These are phyloP conservation scores for Pythium rishiriense DNA, from an alignment of 352 stramenopile genomes.

Conservation along the genomic window DNA sequence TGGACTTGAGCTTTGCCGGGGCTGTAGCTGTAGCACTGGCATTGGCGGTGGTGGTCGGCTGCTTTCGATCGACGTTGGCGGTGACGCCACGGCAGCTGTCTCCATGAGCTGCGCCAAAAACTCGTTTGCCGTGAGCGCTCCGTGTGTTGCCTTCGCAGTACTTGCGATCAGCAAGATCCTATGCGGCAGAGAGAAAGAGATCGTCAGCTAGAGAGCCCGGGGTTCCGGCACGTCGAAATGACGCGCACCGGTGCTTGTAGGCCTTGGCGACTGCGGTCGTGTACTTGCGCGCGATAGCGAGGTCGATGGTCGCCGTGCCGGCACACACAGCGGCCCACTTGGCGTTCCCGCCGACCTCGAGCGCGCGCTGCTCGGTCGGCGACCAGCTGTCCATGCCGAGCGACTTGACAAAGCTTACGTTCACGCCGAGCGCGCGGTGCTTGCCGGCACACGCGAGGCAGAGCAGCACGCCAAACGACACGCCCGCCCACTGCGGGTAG, in stretches of 20 bases:
- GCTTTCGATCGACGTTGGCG: slow-evolving; percentile 4
- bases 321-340: slow-evolving; percentile 80
- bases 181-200: not conserved
- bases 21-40: not conserved
- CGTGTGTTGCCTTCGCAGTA: slow-evolving; percentile 1
- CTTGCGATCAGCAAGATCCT: slow-evolving; percentile 29
- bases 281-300: slow-evolving; percentile 65
- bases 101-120: slow-evolving; percentile 35
- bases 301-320: slow-evolving; percentile 42
- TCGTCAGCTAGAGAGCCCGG: not conserved
- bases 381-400: slow-evolving; percentile 80
- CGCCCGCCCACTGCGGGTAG: slow-evolving; percentile 80
- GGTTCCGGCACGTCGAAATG: not conserved
- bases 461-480: slow-evolving; percentile 83
- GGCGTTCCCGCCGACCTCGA: slow-evolving; percentile 79
- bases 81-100: not conserved
- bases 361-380: slow-evolving; percentile 39
- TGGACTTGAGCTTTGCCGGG: too few relatives aligned
- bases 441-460: slow-evolving; percentile 74
- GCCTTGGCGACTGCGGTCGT: slow-evolving; percentile 53
- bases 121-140: slow-evolving; percentile 48
- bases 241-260: slow-evolving; percentile 48
- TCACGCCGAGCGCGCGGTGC: slow-evolving; percentile 79
- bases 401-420: slow-evolving; percentile 85
- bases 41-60: not conserved